Percentiles rank a stretch among this genome's conserved stretches.
phyloP scores from a whole-genome alignment of 768 basidiomycete species.

The Termitomyces sp. region DNA sequence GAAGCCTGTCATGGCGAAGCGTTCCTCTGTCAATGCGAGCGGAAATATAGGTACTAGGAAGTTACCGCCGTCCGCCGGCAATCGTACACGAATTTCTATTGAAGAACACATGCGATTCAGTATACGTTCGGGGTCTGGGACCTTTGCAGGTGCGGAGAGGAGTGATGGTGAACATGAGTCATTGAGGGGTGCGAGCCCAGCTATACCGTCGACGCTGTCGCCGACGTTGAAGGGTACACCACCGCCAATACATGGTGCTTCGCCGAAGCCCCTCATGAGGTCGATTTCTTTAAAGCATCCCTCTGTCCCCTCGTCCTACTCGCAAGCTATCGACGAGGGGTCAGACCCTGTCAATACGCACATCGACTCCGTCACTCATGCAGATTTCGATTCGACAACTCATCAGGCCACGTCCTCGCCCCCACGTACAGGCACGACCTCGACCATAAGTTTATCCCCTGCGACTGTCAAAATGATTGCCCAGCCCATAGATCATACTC shows the following conservation, averaged over 20 bases:
- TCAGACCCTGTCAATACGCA: neutral
- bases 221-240: neutral
- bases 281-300: neutral
- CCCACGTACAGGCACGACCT: neutral
- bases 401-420: neutral
- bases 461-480: neutral
- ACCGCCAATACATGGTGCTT: neutral
- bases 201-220: neutral
- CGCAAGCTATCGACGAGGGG: slow-evolving; percentile 1
- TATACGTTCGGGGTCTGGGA: neutral
- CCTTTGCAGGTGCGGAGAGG: neutral
- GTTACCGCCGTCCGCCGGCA: slow-evolving; percentile 13
- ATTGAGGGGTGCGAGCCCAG: neutral
- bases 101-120: slow-evolving; percentile 7
- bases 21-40: slow-evolving; percentile 33
- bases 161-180: slow-evolving; percentile 2
- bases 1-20: slow-evolving; percentile 72
- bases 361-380: neutral
- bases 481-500: neutral
- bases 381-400: neutral
- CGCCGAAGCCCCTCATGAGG: neutral
- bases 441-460: neutral
- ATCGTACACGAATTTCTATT: slow-evolving; percentile 7
- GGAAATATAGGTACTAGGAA: slow-evolving; percentile 4
- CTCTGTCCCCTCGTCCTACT: slow-evolving; percentile 7